phyloP scores from a whole-genome alignment of 129 eudicot species.

The Flaveria ramosissima region DNA sequence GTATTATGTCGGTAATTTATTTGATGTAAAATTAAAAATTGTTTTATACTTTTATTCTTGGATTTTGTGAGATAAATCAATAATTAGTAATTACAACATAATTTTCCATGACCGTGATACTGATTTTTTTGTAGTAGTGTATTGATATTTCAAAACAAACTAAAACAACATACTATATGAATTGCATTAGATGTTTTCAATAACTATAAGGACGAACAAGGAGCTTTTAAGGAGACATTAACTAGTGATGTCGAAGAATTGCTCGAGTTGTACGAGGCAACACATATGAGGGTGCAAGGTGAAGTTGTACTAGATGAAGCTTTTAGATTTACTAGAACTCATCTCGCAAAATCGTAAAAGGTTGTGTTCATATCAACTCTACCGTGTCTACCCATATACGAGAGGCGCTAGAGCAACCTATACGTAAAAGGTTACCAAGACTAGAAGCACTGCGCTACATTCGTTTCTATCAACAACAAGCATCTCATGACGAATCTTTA shows the following conservation, averaged over 20 bases:
- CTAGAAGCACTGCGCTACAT: constrained; percentile 1
- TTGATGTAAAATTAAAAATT: too few relatives aligned
- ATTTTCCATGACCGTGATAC: too few relatives aligned
- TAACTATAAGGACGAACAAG: not conserved
- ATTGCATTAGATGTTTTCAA: not conserved
- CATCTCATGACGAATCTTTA: not conserved
- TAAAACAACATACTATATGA: not conserved
- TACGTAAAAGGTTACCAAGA: not conserved
- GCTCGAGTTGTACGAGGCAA: not conserved
- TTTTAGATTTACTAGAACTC: not conserved
- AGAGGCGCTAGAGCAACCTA: not conserved
- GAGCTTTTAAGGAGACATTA: not conserved
- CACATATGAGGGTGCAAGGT: not conserved
- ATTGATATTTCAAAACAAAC: not conserved
- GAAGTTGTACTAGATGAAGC: not conserved
- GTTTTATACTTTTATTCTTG: too few relatives aligned
- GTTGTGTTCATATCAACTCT: not conserved
- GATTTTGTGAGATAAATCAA: too few relatives aligned
- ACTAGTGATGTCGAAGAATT: not conserved
- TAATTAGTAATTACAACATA: too few relatives aligned
- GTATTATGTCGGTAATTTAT: too few relatives aligned
- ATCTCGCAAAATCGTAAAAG: not conserved
- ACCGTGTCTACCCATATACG: not conserved
- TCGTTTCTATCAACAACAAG: not conserved
- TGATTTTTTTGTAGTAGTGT: too few relatives aligned